A percentile compares a stretch with the other conserved stretches of the same genome.
phyloP scores from a whole-genome alignment of 805 yeast genomes.

The Lipomyces sp. region DNA sequence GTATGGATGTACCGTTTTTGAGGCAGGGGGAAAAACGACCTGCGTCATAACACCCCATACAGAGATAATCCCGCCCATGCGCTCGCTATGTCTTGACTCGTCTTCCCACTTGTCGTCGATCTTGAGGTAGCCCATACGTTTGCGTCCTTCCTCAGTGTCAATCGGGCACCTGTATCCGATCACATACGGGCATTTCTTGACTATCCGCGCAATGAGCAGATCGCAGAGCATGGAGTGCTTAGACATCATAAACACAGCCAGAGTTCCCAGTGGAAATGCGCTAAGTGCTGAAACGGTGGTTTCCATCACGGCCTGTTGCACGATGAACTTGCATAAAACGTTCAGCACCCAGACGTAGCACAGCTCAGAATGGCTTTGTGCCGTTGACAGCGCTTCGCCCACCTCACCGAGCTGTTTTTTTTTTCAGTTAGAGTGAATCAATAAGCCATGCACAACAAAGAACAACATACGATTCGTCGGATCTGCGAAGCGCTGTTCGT shows the following conservation, averaged over 20 bases:
- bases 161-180: slow-evolving; percentile 76
- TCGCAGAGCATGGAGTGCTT: slow-evolving; percentile 52
- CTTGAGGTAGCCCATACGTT: slow-evolving; percentile 84
- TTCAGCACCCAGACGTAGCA: slow-evolving; percentile 74
- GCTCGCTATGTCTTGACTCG: slow-evolving; percentile 70
- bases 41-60: slow-evolving; percentile 75
- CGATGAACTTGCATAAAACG: slow-evolving; percentile 77
- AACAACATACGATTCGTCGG: slow-evolving; percentile 32
- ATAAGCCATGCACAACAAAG: background rate
- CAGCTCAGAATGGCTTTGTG: slow-evolving; percentile 44
- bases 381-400: slow-evolving; percentile 46
- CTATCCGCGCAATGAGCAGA: slow-evolving; percentile 70
- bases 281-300: slow-evolving; percentile 73
- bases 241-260: slow-evolving; percentile 55
- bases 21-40: slow-evolving; percentile 36
- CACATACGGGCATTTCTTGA: slow-evolving; percentile 85
- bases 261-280: slow-evolving; percentile 72
- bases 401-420: slow-evolving; percentile 49
- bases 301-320: slow-evolving; percentile 91
- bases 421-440: no score
- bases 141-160: slow-evolving; percentile 78
- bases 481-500: slow-evolving; percentile 69
- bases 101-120: slow-evolving; percentile 49
- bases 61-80: slow-evolving; percentile 81
- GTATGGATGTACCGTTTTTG: slow-evolving; percentile 46